A percentile compares a stretch with the other conserved stretches of the same genome.
Evolutionary conservation across 164 flowering plant species (phyloP).

Genomic region (Chloranthus sessilifolius): DNA sequence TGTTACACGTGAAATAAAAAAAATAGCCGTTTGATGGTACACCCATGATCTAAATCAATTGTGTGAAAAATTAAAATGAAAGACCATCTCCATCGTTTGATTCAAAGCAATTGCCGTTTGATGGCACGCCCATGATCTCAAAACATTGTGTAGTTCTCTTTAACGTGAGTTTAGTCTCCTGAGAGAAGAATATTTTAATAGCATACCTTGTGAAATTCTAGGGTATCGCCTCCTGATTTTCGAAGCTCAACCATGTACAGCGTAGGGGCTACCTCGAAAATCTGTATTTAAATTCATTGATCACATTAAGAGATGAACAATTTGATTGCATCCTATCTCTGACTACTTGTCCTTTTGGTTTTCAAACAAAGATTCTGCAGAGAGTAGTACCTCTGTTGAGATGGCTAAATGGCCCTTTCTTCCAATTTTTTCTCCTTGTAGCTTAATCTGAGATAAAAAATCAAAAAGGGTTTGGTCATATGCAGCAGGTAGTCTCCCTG

Average conservation of each 20-base stretch:
- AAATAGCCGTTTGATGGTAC: no score
- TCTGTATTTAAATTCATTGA: slow-evolving; percentile 28
- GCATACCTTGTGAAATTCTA: slow-evolving; percentile 96
- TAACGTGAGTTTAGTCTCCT: no score
- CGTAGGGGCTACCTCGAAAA: slow-evolving; percentile 96
- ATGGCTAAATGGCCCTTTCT: slow-evolving; percentile 89
- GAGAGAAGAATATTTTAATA: neutral
- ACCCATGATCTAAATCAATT: no score
- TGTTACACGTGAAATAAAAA: no score
- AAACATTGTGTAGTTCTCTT: no score
- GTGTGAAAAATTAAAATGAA: no score
- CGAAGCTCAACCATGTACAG: slow-evolving; percentile 94
- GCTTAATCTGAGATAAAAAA: slow-evolving; percentile 60
- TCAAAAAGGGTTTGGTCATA: neutral
- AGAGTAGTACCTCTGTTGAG: slow-evolving; percentile 76
- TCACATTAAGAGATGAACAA: neutral
- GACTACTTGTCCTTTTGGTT: neutral
- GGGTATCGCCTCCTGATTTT: slow-evolving; percentile 89
- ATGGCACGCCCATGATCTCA: no score
- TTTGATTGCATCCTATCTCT: slow-evolving; percentile 5
- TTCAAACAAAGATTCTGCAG: neutral
- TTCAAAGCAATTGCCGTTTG: no score
- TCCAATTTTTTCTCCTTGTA: slow-evolving; percentile 82
- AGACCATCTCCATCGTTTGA: no score
- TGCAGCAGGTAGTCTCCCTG: no score